Evolutionary conservation across 441 rosid genomes (phyloP), one percentile per base, ranked within the genome.

Genomic region (Gossypium armourianum): DNA sequence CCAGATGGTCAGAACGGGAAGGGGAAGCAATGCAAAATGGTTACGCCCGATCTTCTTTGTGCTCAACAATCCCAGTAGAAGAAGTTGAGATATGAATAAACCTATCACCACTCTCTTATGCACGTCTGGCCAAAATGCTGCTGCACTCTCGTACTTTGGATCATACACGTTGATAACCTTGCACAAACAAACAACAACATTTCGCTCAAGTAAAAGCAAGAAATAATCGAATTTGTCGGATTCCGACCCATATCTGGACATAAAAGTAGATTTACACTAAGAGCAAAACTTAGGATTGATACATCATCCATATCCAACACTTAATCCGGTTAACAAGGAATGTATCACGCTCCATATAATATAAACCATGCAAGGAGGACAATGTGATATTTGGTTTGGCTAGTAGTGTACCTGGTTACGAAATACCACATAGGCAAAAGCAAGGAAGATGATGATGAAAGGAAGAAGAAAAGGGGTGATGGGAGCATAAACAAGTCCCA

Each of bases 41-140:
- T 82, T 80, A 52, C 26, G 75, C 12, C 75, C 79, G 0, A 85
- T 73, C 13, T 77, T 75, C 84, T 83, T 93, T 21, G 98, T 93
- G 78, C 95, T 93, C 74, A 93, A 74, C 73, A 93, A 77, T 50
- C 96, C 97, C 84, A 87, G 74, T 77, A 91, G 76, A 21, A 90
- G 90, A 70, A 93, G 86, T 75, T 93, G 97, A 64, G 98, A 81
- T 73, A 93, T 85, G 70, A 87, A 70, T 59, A 88, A 57, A 52
- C 91, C 86, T 19, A 83, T 81, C 10, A 87, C 78, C 73, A 91
- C 4, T 7, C 97, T 85, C 56, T 83, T 75, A 70, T 93, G 98
- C 43, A 93, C 98, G 57, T 87, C 91, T 52, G 98, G 98, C 98
- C 98, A 93, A 87, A 83, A 93, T 70, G 91, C 82, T 29, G 93